A percentile compares a stretch with the other conserved stretches of the same genome.
These are phyloP conservation scores for Scedosporium apiospermum DNA, from an alignment of 2,329 filamentous ascomycete genomes.

Conservation along the genomic window DNA sequence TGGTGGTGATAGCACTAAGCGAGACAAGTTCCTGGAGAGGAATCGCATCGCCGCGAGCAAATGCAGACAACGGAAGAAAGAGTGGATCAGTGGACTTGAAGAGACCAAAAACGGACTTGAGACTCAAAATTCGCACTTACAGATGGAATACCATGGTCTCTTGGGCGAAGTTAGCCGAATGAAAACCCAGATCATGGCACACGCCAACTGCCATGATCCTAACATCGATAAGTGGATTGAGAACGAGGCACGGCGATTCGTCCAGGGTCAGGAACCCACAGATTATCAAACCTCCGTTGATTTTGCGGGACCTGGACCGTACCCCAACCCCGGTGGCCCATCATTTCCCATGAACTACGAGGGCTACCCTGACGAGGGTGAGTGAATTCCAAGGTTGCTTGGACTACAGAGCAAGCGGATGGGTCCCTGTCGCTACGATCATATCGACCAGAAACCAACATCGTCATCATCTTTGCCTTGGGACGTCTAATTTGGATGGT, in stretches of 20 bases:
- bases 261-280: slow-evolving; percentile 16
- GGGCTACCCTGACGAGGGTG: slow-evolving; percentile 3
- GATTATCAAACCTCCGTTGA: not conserved
- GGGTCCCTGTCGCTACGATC: not conserved
- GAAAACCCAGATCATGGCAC: slow-evolving; percentile 41
- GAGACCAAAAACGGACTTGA: slow-evolving; percentile 35
- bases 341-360: not conserved
- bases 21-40: slow-evolving; percentile 53
- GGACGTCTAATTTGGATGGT: not conserved
- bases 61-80: slow-evolving; percentile 59
- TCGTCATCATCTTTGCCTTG: not conserved
- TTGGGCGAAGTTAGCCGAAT: slow-evolving; percentile 34
- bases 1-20: slow-evolving; percentile 29
- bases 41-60: slow-evolving; percentile 67
- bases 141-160: slow-evolving; percentile 31
- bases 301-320: not conserved
- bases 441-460: not conserved
- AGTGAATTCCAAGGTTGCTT: not conserved
- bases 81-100: slow-evolving; percentile 40
- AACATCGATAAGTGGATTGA: slow-evolving; percentile 46
- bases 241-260: slow-evolving; percentile 39
- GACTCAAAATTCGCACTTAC: slow-evolving; percentile 30
- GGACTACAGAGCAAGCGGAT: not conserved
- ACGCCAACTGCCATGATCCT: slow-evolving; percentile 40
- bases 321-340: not conserved